Percentiles rank a stretch among this genome's conserved stretches.
Evolutionary conservation across 2,329 filamentous ascomycete genomes (phyloP).

Genomic region (Ploettnerulaceae sp.): DNA sequence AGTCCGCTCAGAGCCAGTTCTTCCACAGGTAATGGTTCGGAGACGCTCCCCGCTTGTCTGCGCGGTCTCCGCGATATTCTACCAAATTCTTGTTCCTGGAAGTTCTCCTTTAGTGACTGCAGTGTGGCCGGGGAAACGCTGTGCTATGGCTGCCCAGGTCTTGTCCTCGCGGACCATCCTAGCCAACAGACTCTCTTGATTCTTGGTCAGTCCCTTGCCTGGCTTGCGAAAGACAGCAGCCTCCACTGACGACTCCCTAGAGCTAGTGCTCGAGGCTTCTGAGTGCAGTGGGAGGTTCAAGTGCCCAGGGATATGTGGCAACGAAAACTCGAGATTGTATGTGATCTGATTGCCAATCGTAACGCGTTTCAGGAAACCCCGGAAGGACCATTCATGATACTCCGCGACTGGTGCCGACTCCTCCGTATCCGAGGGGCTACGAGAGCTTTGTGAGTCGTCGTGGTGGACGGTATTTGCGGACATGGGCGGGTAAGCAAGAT

Average conservation of each 20-base stretch:
- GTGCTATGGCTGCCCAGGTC: conserved; percentile 16
- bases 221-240: conserved; percentile 11
- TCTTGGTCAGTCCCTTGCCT: conserved; percentile 6
- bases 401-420: conserved; percentile 14
- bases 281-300: conserved; percentile 14
- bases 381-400: conserved; percentile 22
- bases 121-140: conserved; percentile 12
- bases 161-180: conserved; percentile 16
- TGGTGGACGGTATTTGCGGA: conserved; percentile 9
- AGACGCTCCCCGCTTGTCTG: conserved; percentile 11
- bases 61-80: conserved; percentile 11
- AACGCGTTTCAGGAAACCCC: conserved; percentile 20
- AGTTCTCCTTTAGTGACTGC: conserved; percentile 15
- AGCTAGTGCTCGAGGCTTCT: conserved; percentile 7
- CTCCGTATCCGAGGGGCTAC: conserved; percentile 10
- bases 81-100: conserved; percentile 7
- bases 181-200: conserved; percentile 14
- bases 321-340: conserved; percentile 16
- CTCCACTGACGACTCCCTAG: conserved; percentile 10
- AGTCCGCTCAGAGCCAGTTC: conserved; percentile 15
- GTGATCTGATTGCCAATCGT: conserved; percentile 14
- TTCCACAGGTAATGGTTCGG: conserved; percentile 14
- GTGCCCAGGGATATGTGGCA: conserved; percentile 12
- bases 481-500: conserved; percentile 3
- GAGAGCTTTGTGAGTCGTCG: conserved; percentile 13